Base-by-base conservation (phyloP, 305 asterid species). In the Ajuga reptans region DNA sequence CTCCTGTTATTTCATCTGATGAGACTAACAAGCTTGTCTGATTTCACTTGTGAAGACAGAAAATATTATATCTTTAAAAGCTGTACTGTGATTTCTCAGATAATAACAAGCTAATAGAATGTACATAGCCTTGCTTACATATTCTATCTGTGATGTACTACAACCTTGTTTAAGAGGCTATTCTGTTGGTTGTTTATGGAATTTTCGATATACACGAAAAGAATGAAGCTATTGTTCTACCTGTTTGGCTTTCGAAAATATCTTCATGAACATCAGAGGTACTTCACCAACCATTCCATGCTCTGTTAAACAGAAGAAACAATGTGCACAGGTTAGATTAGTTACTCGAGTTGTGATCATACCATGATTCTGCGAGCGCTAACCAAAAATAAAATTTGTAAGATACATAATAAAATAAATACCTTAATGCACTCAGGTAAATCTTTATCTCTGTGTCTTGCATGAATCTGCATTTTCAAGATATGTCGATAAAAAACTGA, bases 371-470 rank as follows among this genome's bases (percentile, higher is more conserved):
- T 31, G 36, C 5, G 3, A 3, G 3, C 2, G 12, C 33, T 39
- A 37, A n/a, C 37, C 15, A 16, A 36, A 43, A 59, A 37, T 56
- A 15, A 27, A 47, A 12, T 43, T 2, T 50, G 31, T 61, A 18
- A 36, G 54, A 41, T 65, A 21, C 46, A 34, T 43, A 36, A 36
- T 45, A 56, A 14, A 63, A 41, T 34, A 50, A 56, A 50, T 89
- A 93, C 98, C 98, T 87, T 87, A 21, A 90, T 79, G 89, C 98
- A 93, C 80, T 86, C 83, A 52, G 92, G 86, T 58, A 93, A 80
- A 77, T 87, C 82, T 18, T 75, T 79, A 59, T 84, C 94, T 63
- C 74, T 75, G 71, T 76, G 73, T 75, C 79, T 84, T 65, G 89
- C 81, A 78, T 88, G 92, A 74, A 85, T 83, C 97, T 93, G 92